Percentiles rank a stretch among this genome's conserved stretches.
These are phyloP conservation scores for Henckelia pumila DNA, from an alignment of 257 asterid genomes.

Conservation along the genomic window DNA sequence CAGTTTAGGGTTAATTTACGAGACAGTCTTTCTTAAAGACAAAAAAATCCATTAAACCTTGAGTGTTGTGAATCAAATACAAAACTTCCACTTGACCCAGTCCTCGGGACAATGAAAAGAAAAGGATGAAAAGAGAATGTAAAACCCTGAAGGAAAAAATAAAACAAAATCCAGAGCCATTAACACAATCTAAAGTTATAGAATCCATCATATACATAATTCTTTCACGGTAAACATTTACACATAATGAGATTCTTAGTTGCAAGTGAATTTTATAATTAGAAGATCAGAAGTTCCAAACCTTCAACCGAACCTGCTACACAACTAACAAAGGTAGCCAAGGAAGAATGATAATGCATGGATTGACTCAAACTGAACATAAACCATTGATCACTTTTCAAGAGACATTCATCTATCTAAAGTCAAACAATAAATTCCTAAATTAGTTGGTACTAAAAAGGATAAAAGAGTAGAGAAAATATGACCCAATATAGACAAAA, in stretches of 20 bases:
- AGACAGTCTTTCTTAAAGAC: background rate
- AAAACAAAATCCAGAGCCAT: background rate
- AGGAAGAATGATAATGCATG: background rate
- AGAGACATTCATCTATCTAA: background rate
- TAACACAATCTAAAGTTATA: background rate
- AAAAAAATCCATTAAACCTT: background rate
- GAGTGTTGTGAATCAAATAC: background rate
- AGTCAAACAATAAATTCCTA: background rate
- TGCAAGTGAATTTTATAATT: background rate
- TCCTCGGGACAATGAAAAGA: background rate
- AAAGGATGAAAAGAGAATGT: background rate
- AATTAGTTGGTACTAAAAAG: background rate
- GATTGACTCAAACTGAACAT: background rate
- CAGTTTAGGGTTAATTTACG: constrained; percentile 7
- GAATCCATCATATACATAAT: background rate
- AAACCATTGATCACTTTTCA: background rate
- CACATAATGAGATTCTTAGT: background rate
- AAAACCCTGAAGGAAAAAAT: no score
- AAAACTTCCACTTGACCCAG: background rate
- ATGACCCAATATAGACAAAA: no score
- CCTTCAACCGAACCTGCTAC: background rate
- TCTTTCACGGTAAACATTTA: background rate
- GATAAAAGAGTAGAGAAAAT: no score
- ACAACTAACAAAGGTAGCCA: background rate
- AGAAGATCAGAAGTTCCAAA: background rate